Percentiles rank a stretch among this genome's conserved stretches.
These are phyloP conservation scores for Fusarium praegraminearum DNA, from an alignment of 2,329 filamentous ascomycete genomes.

Conservation along the genomic window DNA sequence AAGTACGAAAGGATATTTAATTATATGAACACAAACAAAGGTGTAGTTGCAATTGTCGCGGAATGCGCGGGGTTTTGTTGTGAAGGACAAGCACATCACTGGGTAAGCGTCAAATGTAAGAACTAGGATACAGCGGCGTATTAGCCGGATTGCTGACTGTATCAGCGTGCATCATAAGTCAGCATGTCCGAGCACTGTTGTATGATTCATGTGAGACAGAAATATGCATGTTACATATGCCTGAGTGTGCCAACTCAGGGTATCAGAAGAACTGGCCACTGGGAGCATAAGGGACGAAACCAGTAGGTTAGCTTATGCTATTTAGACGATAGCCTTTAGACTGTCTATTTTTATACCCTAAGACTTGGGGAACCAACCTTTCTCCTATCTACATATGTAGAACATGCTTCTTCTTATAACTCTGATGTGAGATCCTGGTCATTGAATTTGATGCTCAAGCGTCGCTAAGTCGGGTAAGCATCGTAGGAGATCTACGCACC, in stretches of 20 bases:
- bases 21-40: background rate
- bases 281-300: too few species aligned
- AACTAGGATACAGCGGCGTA: background rate
- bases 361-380: too few species aligned
- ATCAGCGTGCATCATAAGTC: background rate
- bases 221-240: background rate
- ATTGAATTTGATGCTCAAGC: background rate
- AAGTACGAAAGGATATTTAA: rapidly evolving
- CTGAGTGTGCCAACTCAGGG: background rate
- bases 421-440: background rate
- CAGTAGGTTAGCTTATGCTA: too few species aligned
- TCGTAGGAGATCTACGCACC: background rate
- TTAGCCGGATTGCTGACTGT: background rate
- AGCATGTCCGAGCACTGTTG: background rate
- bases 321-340: too few species aligned
- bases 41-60: background rate
- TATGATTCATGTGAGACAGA: background rate
- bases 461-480: background rate
- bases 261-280: too few species aligned
- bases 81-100: too few species aligned
- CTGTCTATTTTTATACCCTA: too few species aligned
- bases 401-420: background rate
- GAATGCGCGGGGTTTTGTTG: background rate
- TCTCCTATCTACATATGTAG: too few species aligned
- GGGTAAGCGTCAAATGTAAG: background rate